Conservation (phyloP, 2,329 filamentous ascomycete genomes). For the Torrubiella hemipterigena region DNA sequence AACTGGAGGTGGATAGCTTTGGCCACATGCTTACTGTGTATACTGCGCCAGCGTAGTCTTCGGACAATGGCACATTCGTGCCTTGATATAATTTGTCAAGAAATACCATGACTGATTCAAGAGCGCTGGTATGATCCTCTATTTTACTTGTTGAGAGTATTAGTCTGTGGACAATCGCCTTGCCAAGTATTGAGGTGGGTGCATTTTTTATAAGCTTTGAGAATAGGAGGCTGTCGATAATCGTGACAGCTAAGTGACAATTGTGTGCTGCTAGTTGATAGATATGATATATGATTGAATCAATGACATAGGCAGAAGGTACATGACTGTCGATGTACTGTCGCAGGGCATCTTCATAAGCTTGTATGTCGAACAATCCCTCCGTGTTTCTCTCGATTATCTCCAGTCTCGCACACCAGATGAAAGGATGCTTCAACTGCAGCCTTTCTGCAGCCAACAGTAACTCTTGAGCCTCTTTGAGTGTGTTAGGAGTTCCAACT, state of each 20-base stretch:
- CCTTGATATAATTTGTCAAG: background rate
- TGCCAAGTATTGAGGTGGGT: background rate
- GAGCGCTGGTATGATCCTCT: no score
- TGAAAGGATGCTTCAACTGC: conserved; percentile 50
- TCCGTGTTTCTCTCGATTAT: conserved; percentile 38
- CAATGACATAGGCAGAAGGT: conserved; percentile 52
- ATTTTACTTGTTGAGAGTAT: background rate
- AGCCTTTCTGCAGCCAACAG: conserved; percentile 51
- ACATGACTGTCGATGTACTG: conserved; percentile 49
- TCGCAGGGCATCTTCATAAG: conserved; percentile 41
- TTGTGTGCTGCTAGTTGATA: conserved; percentile 48
- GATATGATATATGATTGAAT: conserved; percentile 54
- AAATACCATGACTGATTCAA: background rate
- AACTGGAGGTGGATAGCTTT: conserved; percentile 3
- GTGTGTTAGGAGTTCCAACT: no score
- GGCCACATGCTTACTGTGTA: background rate
- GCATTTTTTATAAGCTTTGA: conserved; percentile 32
- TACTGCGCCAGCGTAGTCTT: background rate
- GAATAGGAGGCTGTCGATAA: conserved; percentile 53
- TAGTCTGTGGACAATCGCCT: background rate
- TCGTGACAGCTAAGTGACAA: conserved; percentile 31
- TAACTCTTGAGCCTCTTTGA: conserved; percentile 43
- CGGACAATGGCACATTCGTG: no score
- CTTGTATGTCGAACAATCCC: conserved; percentile 33
- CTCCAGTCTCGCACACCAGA: conserved; percentile 58